Percentiles rank a stretch among this genome's conserved stretches.
phyloP scores from a whole-genome alignment of 129 eudicot genomes.

The Arctium lappa region DNA sequence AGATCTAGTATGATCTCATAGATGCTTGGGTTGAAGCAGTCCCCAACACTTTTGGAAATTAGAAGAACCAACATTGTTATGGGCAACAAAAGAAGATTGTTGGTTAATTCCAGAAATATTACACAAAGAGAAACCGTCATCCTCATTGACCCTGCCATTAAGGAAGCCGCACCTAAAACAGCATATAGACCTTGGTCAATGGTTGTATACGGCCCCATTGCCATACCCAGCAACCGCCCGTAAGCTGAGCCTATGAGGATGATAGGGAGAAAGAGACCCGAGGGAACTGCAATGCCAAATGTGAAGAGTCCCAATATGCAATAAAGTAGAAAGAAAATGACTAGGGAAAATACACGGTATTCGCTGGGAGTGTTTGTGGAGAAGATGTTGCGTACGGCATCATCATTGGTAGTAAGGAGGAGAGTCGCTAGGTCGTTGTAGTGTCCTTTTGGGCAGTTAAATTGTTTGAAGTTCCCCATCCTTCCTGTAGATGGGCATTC shows the following conservation, averaged over 20 bases:
- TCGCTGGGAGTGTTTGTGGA: slow-evolving; percentile 78
- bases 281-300: slow-evolving; percentile 93
- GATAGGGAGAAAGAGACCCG: slow-evolving; percentile 95
- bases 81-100: slow-evolving; percentile 84
- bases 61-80: slow-evolving; percentile 90
- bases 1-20: slow-evolving; percentile 91
- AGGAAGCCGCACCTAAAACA: slow-evolving; percentile 93
- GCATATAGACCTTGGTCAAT: slow-evolving; percentile 90
- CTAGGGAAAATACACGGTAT: slow-evolving; percentile 49
- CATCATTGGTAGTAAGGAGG: slow-evolving; percentile 92
- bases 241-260: slow-evolving; percentile 96
- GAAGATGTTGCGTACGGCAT: slow-evolving; percentile 91
- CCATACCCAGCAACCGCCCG: slow-evolving; percentile 88
- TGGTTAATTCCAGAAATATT: slow-evolving; percentile 89
- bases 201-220: slow-evolving; percentile 76
- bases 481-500: slow-evolving; percentile 71
- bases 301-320: slow-evolving; percentile 89
- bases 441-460: slow-evolving; percentile 93
- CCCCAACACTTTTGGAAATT: slow-evolving; percentile 90
- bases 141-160: slow-evolving; percentile 98
- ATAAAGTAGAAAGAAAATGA: slow-evolving; percentile 66
- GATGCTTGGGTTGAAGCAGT: slow-evolving; percentile 89
- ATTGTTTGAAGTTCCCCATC: slow-evolving; percentile 89
- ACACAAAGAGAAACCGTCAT: slow-evolving; percentile 98
- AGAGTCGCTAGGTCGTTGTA: slow-evolving; percentile 95